phyloP scores from a whole-genome alignment of 75 land plant species.

The Cupressus sempervirens region DNA sequence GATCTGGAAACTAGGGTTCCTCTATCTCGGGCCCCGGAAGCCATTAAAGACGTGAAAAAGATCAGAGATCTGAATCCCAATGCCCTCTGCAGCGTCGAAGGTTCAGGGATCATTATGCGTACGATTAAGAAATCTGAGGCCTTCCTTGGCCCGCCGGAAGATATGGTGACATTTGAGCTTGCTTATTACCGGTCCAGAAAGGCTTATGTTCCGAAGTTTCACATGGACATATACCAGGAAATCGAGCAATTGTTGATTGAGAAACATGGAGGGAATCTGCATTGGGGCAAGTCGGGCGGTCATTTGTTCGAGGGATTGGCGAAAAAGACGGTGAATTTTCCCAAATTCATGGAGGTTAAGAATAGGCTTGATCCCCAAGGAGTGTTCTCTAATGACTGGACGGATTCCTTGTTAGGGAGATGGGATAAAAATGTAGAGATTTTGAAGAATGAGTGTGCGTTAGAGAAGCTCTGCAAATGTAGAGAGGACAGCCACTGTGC shows the following conservation, averaged over 20 bases:
- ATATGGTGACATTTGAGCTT: constrained; percentile 24
- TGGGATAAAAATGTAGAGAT: background rate
- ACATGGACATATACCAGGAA: background rate
- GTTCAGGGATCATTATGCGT: background rate
- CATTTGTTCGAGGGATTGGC: constrained; percentile 8
- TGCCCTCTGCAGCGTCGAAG: background rate
- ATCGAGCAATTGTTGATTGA: constrained; percentile 34
- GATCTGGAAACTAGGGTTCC: constrained; percentile 20
- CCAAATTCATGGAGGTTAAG: constrained; percentile 19
- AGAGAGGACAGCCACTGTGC: constrained; percentile 29
- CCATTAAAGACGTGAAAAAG: constrained; percentile 26
- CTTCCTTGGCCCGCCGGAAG: constrained; percentile 1
- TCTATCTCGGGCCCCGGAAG: background rate
- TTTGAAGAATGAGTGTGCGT: constrained; percentile 18
- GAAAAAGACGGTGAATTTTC: background rate
- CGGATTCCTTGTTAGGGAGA: constrained; percentile 22
- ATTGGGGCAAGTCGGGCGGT: constrained; percentile 37
- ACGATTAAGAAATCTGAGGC: background rate
- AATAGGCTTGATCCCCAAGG: constrained; percentile 26
- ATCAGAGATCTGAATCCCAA: background rate
- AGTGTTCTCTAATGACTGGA: constrained; percentile 32
- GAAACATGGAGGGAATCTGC: constrained; percentile 28
- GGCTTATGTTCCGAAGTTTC: background rate
- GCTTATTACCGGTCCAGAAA: constrained; percentile 17
- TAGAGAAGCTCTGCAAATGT: constrained; percentile 37